Evolutionary conservation across 257 asterid species (phyloP).

Genomic region (Lithospermum erythrorhizon): DNA sequence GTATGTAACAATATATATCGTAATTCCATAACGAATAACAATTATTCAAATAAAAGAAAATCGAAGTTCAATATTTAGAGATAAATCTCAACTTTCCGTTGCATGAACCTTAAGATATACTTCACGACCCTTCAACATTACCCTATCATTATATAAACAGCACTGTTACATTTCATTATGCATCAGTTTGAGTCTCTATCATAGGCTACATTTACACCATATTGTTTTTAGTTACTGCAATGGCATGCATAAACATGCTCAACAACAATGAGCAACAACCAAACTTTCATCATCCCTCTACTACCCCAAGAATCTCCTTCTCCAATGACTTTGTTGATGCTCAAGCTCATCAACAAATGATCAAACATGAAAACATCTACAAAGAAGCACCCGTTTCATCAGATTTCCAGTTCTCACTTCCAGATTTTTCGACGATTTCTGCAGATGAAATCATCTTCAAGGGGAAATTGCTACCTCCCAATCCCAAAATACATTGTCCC

Average conservation of each 20-base stretch:
- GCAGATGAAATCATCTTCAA: slow-evolving; percentile 70
- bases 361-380: slow-evolving; percentile 49
- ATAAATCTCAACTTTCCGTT: not conserved
- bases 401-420: slow-evolving; percentile 56
- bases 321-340: slow-evolving; percentile 66
- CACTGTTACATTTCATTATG: no score
- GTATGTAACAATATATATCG: no score
- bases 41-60: no score
- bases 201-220: no score
- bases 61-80: no score
- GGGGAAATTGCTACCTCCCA: slow-evolving; percentile 54
- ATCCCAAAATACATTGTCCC: slow-evolving; percentile 23
- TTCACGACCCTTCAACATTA: no score
- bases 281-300: slow-evolving; percentile 20
- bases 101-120: no score
- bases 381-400: slow-evolving; percentile 79
- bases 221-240: slow-evolving; percentile 3
- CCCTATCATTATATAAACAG: no score
- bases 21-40: no score
- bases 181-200: not conserved
- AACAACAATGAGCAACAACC: slow-evolving; percentile 54
- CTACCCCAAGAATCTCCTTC: slow-evolving; percentile 82
- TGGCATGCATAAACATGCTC: slow-evolving; percentile 75
- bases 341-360: slow-evolving; percentile 16
- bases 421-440: slow-evolving; percentile 39